Evolutionary conservation across 257 asterid species (phyloP).

Genomic region (Solanum virginianum): DNA sequence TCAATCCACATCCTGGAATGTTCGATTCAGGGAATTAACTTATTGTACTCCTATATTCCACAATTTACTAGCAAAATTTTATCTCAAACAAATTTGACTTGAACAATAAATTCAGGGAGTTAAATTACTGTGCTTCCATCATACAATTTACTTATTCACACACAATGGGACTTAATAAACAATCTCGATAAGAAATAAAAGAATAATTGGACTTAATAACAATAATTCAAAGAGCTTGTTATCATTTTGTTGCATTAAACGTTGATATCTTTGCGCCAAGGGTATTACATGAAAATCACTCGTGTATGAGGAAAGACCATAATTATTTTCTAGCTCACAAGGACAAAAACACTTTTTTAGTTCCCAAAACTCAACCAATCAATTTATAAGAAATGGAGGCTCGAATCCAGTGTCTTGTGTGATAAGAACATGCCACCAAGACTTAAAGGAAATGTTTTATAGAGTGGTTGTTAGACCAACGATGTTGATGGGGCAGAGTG

Average conservation of each 20-base stretch:
- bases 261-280: neutral
- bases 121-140: neutral
- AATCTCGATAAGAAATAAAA: neutral
- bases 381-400: neutral
- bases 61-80: neutral
- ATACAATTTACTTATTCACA: neutral
- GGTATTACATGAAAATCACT: neutral
- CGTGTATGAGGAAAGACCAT: neutral
- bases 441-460: neutral
- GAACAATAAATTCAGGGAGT: neutral
- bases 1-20: neutral
- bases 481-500: neutral
- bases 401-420: neutral
- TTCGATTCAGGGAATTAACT: neutral
- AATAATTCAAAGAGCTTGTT: neutral
- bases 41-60: neutral
- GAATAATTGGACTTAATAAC: neutral
- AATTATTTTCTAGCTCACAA: neutral
- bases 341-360: neutral
- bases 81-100: neutral
- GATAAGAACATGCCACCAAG: neutral
- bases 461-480: neutral
- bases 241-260: neutral
- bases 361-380: neutral
- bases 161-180: neutral